These are phyloP conservation scores for Lithohypha guttulata DNA, from an alignment of 2,329 filamentous ascomycete genomes.

Conservation along the genomic window DNA sequence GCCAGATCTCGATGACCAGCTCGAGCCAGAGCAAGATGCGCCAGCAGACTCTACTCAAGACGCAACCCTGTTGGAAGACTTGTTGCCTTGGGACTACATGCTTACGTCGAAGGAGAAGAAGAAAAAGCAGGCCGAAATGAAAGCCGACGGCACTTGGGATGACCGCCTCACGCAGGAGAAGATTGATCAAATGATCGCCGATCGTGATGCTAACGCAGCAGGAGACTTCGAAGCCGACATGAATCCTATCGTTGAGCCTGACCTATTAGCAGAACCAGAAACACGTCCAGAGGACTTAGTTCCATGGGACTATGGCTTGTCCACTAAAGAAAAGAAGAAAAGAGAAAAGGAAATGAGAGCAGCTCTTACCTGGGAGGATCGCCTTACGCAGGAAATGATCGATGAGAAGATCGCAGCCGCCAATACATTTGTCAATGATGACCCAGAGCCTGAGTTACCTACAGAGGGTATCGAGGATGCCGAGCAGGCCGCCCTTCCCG, in stretches of 20 bases:
- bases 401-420: constrained; percentile 1
- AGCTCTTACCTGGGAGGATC: constrained; percentile 16
- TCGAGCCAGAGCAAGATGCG: constrained; percentile 23
- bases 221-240: too few relatives aligned
- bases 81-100: constrained; percentile 5
- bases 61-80: background rate
- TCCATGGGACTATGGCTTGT: constrained; percentile 25
- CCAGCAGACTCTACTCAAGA: constrained; percentile 10
- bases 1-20: constrained; percentile 23
- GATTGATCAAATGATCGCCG: constrained; percentile 22
- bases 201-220: constrained; percentile 27
- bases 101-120: constrained; percentile 18
- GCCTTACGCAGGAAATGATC: constrained; percentile 9
- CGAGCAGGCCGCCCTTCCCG: constrained; percentile 15
- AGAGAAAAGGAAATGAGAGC: constrained; percentile 23
- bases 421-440: constrained; percentile 10
- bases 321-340: constrained; percentile 24
- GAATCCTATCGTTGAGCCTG: constrained; percentile 17
- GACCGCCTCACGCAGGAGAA: constrained; percentile 18
- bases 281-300: constrained; percentile 10
- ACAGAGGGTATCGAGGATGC: constrained; percentile 25
- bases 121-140: constrained; percentile 17
- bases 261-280: constrained; percentile 17
- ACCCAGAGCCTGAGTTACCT: constrained; percentile 21
- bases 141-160: constrained; percentile 16